A percentile compares a stretch with the other conserved stretches of the same genome.
Evolutionary conservation across 805 yeast genomes (phyloP).

Genomic region (Kregervanrija fluxuum): DNA sequence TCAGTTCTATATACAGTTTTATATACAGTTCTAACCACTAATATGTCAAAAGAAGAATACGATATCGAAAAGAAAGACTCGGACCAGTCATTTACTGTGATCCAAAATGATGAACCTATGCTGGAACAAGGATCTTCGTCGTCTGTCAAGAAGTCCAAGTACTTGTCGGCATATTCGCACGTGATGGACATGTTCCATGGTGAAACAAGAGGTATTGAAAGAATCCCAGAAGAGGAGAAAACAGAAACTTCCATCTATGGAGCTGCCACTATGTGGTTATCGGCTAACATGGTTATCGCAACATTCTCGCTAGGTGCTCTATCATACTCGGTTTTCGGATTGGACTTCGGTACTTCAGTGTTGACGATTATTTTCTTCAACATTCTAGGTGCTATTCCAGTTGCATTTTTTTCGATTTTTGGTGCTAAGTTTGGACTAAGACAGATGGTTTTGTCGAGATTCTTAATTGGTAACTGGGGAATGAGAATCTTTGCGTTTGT

Average conservation of each 20-base stretch:
- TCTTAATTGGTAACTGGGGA: constrained; percentile 65
- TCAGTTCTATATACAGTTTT: constrained; percentile 9
- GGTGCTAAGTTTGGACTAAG: constrained; percentile 84
- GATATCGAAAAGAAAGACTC: constrained; percentile 22
- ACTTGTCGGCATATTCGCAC: constrained; percentile 14
- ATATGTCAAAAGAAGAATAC: constrained; percentile 5
- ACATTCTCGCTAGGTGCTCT: constrained; percentile 73
- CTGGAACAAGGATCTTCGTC: constrained; percentile 15
- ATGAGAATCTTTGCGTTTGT: constrained; percentile 72
- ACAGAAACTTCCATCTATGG: constrained; percentile 55
- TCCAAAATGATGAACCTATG: constrained; percentile 14
- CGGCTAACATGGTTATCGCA: constrained; percentile 84
- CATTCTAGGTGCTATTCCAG: constrained; percentile 66
- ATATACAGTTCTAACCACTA: constrained; percentile 22
- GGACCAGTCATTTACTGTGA: constrained; percentile 11
- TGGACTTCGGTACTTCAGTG: constrained; percentile 69
- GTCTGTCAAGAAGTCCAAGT: constrained; percentile 11
- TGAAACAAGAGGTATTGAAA: constrained; percentile 74
- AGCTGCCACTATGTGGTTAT: constrained; percentile 85
- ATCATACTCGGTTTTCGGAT: constrained; percentile 51
- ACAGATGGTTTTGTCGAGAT: constrained; percentile 79
- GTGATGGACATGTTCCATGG: constrained; percentile 30
- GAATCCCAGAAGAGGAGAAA: constrained; percentile 73
- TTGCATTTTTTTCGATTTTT: constrained; percentile 74
- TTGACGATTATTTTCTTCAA: constrained; percentile 66